Evolutionary conservation across 2,329 filamentous ascomycete genomes (phyloP).

Genomic region (Xenoacremonium recifei): DNA sequence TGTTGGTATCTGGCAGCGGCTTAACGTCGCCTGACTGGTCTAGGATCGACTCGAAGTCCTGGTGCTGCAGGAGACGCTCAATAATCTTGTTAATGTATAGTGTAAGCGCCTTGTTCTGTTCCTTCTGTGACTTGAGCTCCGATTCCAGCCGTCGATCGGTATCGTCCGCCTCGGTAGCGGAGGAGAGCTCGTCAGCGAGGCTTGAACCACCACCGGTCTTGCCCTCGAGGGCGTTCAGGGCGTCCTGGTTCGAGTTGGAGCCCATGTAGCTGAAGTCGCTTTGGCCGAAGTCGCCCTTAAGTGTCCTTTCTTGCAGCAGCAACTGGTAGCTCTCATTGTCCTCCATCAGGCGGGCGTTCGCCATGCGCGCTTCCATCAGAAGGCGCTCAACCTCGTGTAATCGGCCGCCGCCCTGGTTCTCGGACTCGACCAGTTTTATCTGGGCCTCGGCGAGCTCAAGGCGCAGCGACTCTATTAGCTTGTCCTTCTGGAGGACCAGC

Average conservation of each 20-base stretch:
- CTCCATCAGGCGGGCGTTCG: slow-evolving; percentile 94
- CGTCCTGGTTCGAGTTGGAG: slow-evolving; percentile 59
- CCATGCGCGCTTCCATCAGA: slow-evolving; percentile 89
- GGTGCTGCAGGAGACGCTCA: slow-evolving; percentile 87
- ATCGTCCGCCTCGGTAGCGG: slow-evolving; percentile 61
- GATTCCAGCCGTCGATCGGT: slow-evolving; percentile 68
- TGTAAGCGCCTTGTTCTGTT: slow-evolving; percentile 95
- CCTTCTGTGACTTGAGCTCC: slow-evolving; percentile 77
- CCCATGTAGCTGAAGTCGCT: slow-evolving; percentile 74
- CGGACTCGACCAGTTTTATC: slow-evolving; percentile 91
- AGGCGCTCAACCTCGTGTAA: slow-evolving; percentile 88
- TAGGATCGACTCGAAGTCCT: slow-evolving; percentile 91
- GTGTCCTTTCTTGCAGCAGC: slow-evolving; percentile 88
- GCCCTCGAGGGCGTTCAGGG: slow-evolving; percentile 63
- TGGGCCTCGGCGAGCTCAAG: slow-evolving; percentile 93
- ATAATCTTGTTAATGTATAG: slow-evolving; percentile 99
- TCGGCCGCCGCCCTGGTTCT: slow-evolving; percentile 86
- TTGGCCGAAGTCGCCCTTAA: slow-evolving; percentile 88
- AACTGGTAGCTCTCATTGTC: slow-evolving; percentile 98
- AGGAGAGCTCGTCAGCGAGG: slow-evolving; percentile 86
- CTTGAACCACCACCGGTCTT: slow-evolving; percentile 49
- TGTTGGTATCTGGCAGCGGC: slow-evolving; percentile 58
- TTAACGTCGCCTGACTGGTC: slow-evolving; percentile 68
- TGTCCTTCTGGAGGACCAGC: slow-evolving; percentile 90
- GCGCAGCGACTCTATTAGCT: slow-evolving; percentile 87